Conservation (phyloP, 2,329 filamentous ascomycete genomes). For the Plectosphaerella sp. region DNA sequence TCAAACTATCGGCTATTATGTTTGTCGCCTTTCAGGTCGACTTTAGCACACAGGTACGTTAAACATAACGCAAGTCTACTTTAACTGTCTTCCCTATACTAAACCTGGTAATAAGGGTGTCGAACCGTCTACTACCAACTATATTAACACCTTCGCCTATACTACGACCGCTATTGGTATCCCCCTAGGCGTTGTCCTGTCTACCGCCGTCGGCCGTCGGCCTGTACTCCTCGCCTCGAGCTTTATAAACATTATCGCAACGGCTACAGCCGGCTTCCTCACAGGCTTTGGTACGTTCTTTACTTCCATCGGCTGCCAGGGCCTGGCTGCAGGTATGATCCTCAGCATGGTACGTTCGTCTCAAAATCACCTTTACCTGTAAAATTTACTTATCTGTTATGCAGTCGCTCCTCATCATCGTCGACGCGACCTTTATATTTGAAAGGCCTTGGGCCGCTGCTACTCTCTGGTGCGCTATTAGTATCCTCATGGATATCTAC, state of each 20-base stretch:
- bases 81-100: neutral
- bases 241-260: constrained; percentile 13
- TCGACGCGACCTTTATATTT: constrained; percentile 33
- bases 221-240: constrained; percentile 25
- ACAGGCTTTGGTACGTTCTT: constrained; percentile 19
- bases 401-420: constrained; percentile 27
- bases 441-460: constrained; percentile 27
- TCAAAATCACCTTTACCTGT: neutral
- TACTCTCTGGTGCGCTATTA: constrained; percentile 24
- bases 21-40: constrained; percentile 9
- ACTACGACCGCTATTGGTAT: constrained; percentile 28
- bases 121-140: constrained; percentile 18
- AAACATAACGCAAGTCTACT: too few relatives aligned
- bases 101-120: neutral
- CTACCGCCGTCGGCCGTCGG: constrained; percentile 28
- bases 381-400: neutral
- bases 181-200: constrained; percentile 30
- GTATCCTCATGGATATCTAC: constrained; percentile 18
- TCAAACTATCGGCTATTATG: constrained; percentile 15
- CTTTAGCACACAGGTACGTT: too few relatives aligned
- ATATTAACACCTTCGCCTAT: constrained; percentile 20
- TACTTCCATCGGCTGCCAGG: constrained; percentile 19
- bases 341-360: constrained; percentile 21
- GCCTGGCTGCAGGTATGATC: constrained; percentile 23
- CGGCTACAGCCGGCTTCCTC: constrained; percentile 19